Evolutionary conservation across 306 rosid species (phyloP), one percentile per base, ranked within the genome.

Genomic region (Hippophae gyantsensis): DNA sequence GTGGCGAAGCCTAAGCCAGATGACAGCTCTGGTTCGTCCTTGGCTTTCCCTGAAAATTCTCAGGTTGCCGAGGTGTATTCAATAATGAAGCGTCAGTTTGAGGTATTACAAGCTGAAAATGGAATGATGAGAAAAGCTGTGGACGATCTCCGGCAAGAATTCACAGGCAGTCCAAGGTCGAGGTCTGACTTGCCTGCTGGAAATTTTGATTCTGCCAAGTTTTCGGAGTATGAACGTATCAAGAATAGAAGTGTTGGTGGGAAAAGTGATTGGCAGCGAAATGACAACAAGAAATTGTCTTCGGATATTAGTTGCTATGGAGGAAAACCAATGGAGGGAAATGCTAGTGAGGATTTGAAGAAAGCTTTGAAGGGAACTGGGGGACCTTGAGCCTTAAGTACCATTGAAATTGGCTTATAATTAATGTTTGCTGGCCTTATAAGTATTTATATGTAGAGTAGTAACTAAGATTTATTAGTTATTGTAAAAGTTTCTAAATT

Each of bases 71-170:
- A 78, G 78, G 78, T 78, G 3, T 90, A 84, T 40, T 73, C 83
- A 2, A 48, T 50, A 3, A 74, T 85, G 68, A 87, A 83, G 69
- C 77, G 75, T n/a, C 93, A 87, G 63, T 47, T 87, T 79, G 96
- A 85, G 73, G 63, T 72, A 7, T 52, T 92, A 32, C 87, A 70
- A 44, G 60, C 60, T 4, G 96, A 92, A 67, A 87, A 81, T 41
- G 87, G 93, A 54, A n/a, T 76, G 58, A 74, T 92, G 69, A 82
- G 76, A 54, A 87, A 64, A 25, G 84, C 95, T 2, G 80, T 92
- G 67, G 96, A 87, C 45, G 89, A 92, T 69, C 85, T 92, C 55
- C 76, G 95, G 74, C 77, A 78, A 26, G 93, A 87, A 48, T 66
- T 89, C 1, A 14, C 61, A n/a, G 69, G 55, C 41, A 63, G 69